Base-by-base conservation (phyloP, 257 asterid genomes). In the Coffea canephora region DNA sequence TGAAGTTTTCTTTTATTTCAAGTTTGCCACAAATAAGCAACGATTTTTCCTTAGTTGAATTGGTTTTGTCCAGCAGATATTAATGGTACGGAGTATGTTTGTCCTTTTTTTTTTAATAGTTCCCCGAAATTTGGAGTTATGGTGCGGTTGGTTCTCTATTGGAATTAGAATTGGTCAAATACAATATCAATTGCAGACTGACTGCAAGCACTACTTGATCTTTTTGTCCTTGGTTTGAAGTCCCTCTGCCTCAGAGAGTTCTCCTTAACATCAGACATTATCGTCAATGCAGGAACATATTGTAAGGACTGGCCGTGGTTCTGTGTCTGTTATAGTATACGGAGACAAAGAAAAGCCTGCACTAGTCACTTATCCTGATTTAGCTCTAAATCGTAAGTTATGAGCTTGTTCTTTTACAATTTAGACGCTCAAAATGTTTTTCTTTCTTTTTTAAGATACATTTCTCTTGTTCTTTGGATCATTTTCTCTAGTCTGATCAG, bases 321-420 rank as follows among this genome's bases (percentile, higher is more conserved):
- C 97, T 80, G 91, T 93, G 69, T 93, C 97, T 73, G 98, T 93
- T 82, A 92, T 92, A 76, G 90, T 93, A 62, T 93, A 92, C 80
- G 98, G 98, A 66, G 96, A 93, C 78, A 91, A 90, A 78, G 97
- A 95, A 74, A 95, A 95, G 87, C 98, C 99, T 13, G 98, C 97
- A 82, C 89, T 95, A 78, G 85, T 95, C 82, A 93, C 99, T 83
- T 95, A 95, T 83, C 98, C 99, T 57, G 99, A 95, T 91, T 79
- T 95, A 83, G 98, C 97, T 86, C 84, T 95, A 85, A 95, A 95
- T 79, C 92, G 98, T 95, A 88, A 89, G 99, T 89, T 66, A 80
- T 80, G 76, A 57, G 65, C 65, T 81, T 79, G 36, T 74, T 27
- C 66, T 39, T 45, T 65, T 62, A 69, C 54, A 68, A 23, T 80